These are phyloP conservation scores for Posidonia oceanica DNA, from an alignment of 116 monocot genomes.

Conservation along the genomic window DNA sequence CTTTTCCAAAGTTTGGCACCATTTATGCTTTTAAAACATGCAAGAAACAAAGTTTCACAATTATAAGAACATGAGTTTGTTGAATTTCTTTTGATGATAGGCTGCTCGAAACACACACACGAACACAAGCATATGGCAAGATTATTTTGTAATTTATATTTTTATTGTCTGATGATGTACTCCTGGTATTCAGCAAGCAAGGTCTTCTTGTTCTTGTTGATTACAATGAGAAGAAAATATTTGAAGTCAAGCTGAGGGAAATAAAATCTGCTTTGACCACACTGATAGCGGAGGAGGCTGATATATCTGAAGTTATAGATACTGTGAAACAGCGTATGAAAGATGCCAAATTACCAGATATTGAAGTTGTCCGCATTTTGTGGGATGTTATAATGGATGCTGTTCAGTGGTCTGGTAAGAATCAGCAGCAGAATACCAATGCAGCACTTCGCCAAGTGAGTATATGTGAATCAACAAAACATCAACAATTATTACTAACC, in stretches of 20 bases:
- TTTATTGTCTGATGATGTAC: background rate
- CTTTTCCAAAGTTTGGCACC: too few species aligned
- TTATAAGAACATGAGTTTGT: too few species aligned
- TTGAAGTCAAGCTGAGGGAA: slow-evolving; percentile 80
- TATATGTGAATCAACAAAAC: too few species aligned
- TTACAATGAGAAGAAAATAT: slow-evolving; percentile 90
- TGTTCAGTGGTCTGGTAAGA: slow-evolving; percentile 99
- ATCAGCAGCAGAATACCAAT: slow-evolving; percentile 98
- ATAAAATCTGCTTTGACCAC: slow-evolving; percentile 73
- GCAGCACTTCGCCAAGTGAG: slow-evolving; percentile 78
- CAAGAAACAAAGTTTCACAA: too few species aligned
- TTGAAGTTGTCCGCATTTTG: slow-evolving; percentile 80
- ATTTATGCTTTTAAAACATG: too few species aligned
- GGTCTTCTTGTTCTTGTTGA: slow-evolving; percentile 64
- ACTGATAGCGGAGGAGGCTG: slow-evolving; percentile 64
- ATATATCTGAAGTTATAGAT: slow-evolving; percentile 80
- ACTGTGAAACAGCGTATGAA: slow-evolving; percentile 66
- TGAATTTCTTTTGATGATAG: too few species aligned
- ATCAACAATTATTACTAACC: too few species aligned
- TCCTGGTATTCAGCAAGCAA: slow-evolving; percentile 52
- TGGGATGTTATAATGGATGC: slow-evolving; percentile 97
- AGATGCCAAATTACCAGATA: slow-evolving; percentile 80
- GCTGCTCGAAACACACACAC: too few species aligned
- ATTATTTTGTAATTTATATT: background rate
- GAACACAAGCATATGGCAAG: too few species aligned